Conservation (phyloP, 371 early-diverging fungal species). For the Dichotomocladium elegans region DNA sequence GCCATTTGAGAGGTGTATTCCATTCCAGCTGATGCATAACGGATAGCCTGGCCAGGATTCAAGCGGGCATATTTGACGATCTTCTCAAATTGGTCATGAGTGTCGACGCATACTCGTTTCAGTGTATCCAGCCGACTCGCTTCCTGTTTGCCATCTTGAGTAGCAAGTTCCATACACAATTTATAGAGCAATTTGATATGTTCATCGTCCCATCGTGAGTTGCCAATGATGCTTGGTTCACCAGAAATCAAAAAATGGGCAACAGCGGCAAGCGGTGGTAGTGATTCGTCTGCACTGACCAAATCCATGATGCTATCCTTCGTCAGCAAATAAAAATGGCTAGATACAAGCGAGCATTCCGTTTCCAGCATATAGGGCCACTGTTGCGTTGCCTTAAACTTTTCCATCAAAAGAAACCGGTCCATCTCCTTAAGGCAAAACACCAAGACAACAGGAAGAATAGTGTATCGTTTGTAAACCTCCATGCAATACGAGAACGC, state of each 20-base stretch:
- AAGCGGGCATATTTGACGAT: background rate
- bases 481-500: background rate
- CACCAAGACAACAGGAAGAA: background rate
- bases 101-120: background rate
- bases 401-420: background rate
- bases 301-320: background rate
- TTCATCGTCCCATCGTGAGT: background rate
- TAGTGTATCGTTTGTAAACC: background rate
- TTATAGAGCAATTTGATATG: background rate
- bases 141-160: background rate
- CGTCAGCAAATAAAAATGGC: background rate
- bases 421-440: background rate
- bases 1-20: background rate
- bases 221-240: conserved; percentile 1
- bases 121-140: background rate
- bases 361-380: background rate
- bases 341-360: background rate
- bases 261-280: background rate
- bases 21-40: background rate
- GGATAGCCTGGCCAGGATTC: background rate
- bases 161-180: background rate
- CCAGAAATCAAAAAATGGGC: background rate
- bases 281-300: background rate
- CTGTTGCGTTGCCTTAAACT: background rate
- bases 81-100: background rate